Percentiles rank a stretch among this genome's conserved stretches.
Conservation (phyloP, 192 early-diverging fungal species). For the Podila horticola region DNA sequence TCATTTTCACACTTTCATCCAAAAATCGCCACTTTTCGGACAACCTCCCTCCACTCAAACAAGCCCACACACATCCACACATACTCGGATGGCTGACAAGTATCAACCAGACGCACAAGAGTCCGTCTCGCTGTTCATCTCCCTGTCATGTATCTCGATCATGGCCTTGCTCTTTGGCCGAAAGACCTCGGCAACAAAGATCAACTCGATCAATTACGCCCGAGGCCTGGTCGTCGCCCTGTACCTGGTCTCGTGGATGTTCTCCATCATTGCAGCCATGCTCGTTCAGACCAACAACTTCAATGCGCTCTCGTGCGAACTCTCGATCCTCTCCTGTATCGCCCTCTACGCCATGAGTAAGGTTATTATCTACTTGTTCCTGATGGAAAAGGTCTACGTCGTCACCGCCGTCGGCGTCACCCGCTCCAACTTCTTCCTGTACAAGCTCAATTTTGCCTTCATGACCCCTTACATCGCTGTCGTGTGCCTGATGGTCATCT, state of each 20-base stretch:
- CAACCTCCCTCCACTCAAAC: neutral
- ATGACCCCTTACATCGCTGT: neutral
- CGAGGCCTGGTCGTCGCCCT: slow-evolving; percentile 29
- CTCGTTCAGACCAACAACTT: slow-evolving; percentile 53
- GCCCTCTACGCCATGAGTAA: slow-evolving; percentile 40
- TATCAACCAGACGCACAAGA: neutral
- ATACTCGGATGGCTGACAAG: too few relatives aligned
- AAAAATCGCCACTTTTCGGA: too few relatives aligned
- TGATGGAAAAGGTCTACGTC: slow-evolving; percentile 51
- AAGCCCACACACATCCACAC: neutral
- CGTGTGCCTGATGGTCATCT: neutral
- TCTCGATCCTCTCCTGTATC: slow-evolving; percentile 29
- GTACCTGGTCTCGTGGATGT: slow-evolving; percentile 42
- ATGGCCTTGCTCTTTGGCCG: slow-evolving; percentile 48
- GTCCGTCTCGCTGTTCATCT: slow-evolving; percentile 15
- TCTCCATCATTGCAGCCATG: slow-evolving; percentile 42
- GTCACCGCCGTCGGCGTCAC: slow-evolving; percentile 4
- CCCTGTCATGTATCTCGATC: slow-evolving; percentile 41
- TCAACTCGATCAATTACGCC: slow-evolving; percentile 41
- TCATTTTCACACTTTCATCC: too few relatives aligned
- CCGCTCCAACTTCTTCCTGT: slow-evolving; percentile 8
- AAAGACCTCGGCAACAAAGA: slow-evolving; percentile 37
- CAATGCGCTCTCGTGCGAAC: slow-evolving; percentile 40
- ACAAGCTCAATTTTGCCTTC: neutral
- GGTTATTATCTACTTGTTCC: slow-evolving; percentile 47